These are phyloP conservation scores for Verticillium albo-atrum DNA, from an alignment of 2,329 filamentous ascomycete genomes.

Conservation along the genomic window DNA sequence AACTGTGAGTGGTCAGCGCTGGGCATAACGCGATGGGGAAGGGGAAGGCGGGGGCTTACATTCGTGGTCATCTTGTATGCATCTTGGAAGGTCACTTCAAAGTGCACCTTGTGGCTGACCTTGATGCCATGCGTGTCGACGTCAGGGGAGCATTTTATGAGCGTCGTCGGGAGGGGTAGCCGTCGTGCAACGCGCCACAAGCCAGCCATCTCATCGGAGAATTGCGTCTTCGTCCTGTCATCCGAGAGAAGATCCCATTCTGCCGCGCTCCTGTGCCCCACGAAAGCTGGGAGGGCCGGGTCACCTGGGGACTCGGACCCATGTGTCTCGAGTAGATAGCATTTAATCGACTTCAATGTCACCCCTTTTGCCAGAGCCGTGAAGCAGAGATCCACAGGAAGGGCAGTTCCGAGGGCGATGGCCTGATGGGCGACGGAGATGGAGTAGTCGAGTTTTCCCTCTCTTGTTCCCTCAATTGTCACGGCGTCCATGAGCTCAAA, in stretches of 20 bases:
- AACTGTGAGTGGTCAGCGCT: neutral
- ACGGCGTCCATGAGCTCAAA: slow-evolving; percentile 7
- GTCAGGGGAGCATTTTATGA: slow-evolving; percentile 3
- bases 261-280: neutral
- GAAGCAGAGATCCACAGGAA: slow-evolving; percentile 3
- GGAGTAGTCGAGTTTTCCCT: neutral
- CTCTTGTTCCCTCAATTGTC: slow-evolving; percentile 3
- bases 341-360: neutral
- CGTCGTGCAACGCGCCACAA: neutral
- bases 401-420: slow-evolving; percentile 2
- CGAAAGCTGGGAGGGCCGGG: neutral
- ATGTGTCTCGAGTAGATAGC: slow-evolving; percentile 1
- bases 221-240: too few relatives aligned
- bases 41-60: neutral
- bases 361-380: neutral
- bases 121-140: neutral
- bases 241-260: slow-evolving; percentile 1
- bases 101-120: slow-evolving; percentile 1
- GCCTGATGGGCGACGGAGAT: slow-evolving; percentile 3
- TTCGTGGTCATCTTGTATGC: neutral
- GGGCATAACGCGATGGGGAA: too few relatives aligned
- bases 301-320: neutral
- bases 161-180: slow-evolving; percentile 1
- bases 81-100: neutral
- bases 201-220: neutral